These are phyloP conservation scores for Candida quercuum DNA, from an alignment of 805 yeast genomes.

Conservation along the genomic window DNA sequence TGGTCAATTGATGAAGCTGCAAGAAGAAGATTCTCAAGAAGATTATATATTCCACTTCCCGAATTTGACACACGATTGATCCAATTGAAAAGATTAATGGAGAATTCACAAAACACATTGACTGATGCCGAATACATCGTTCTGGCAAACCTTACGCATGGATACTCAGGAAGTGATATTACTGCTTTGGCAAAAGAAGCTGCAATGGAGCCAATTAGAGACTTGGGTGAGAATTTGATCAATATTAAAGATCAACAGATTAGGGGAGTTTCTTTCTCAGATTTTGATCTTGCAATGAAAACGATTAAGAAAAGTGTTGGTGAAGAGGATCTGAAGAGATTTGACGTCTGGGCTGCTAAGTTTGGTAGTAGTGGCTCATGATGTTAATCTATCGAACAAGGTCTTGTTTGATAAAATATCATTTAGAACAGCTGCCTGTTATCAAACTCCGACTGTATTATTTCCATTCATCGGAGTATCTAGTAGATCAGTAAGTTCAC, in stretches of 20 bases:
- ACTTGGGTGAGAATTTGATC: constrained; percentile 80
- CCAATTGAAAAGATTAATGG: constrained; percentile 66
- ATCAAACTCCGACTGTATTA: no score
- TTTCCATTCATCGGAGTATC: no score
- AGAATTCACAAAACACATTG: constrained; percentile 63
- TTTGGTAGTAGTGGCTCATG: constrained; percentile 87
- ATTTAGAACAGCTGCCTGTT: background rate
- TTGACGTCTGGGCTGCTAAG: constrained; percentile 82
- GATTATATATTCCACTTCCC: constrained; percentile 93
- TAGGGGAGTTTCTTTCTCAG: constrained; percentile 69
- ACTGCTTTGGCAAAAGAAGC: constrained; percentile 96
- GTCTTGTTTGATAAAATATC: constrained; percentile 3
- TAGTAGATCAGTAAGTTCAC: no score
- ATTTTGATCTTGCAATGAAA: constrained; percentile 69
- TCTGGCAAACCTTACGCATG: constrained; percentile 67
- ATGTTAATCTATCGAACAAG: no score
- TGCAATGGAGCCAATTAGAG: constrained; percentile 95
- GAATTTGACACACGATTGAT: constrained; percentile 75
- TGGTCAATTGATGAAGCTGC: constrained; percentile 99
- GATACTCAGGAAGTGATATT: constrained; percentile 88
- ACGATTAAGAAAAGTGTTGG: constrained; percentile 89
- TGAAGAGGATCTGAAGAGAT: constrained; percentile 66
- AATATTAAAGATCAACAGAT: constrained; percentile 67
- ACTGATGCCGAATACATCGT: constrained; percentile 55
- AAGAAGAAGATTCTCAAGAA: constrained; percentile 82